These are phyloP conservation scores for Alternaria atra DNA, from an alignment of 2,329 filamentous ascomycete genomes.

Conservation along the genomic window DNA sequence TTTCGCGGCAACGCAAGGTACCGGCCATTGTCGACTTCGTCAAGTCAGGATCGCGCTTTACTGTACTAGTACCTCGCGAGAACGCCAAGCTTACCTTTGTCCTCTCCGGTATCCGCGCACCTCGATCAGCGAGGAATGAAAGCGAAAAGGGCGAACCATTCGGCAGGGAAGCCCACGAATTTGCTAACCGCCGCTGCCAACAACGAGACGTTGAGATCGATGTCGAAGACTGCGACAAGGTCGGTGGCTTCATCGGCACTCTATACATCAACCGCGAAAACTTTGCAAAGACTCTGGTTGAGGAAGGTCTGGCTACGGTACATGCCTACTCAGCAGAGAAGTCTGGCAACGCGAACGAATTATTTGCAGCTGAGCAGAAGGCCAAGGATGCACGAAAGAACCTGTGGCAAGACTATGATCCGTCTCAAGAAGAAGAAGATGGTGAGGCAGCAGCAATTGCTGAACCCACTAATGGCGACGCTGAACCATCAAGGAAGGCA, in stretches of 20 bases:
- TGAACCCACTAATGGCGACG: slow-evolving; percentile 62
- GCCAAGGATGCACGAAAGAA: slow-evolving; percentile 91
- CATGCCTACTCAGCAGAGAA: slow-evolving; percentile 97
- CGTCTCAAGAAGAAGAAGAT: slow-evolving; percentile 78
- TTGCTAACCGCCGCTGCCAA: slow-evolving; percentile 86
- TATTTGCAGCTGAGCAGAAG: slow-evolving; percentile 84
- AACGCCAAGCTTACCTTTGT: slow-evolving; percentile 95
- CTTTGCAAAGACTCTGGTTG: slow-evolving; percentile 90
- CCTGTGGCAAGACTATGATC: slow-evolving; percentile 94
- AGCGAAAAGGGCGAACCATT: slow-evolving; percentile 90
- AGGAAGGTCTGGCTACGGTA: slow-evolving; percentile 91
- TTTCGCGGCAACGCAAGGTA: slow-evolving; percentile 91
- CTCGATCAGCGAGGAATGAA: slow-evolving; percentile 81
- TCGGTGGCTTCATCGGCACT: slow-evolving; percentile 95
- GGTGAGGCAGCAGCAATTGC: slow-evolving; percentile 58
- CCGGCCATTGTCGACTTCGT: slow-evolving; percentile 96
- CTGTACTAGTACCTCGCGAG: slow-evolving; percentile 88
- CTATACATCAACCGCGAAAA: slow-evolving; percentile 94
- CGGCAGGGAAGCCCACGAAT: slow-evolving; percentile 91
- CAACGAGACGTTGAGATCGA: slow-evolving; percentile 97
- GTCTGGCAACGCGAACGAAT: slow-evolving; percentile 85
- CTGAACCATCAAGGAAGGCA: slow-evolving; percentile 70
- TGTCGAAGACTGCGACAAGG: slow-evolving; percentile 93
- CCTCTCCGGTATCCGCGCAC: slow-evolving; percentile 89
- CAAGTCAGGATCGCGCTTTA: slow-evolving; percentile 96